phyloP scores from a whole-genome alignment of 75 land plant genomes.

The Pinus taeda region DNA sequence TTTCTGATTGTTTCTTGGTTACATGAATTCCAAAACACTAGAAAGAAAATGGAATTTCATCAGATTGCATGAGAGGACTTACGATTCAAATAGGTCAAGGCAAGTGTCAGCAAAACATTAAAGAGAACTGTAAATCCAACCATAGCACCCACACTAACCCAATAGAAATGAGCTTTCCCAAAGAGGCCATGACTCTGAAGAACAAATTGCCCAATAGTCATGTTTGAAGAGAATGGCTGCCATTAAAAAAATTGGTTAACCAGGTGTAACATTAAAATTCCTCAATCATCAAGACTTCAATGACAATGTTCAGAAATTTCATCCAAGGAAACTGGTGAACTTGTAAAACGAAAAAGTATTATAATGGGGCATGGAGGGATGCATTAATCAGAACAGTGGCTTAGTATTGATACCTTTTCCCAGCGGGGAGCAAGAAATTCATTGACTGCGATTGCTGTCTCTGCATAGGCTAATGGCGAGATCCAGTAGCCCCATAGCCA shows the following conservation, averaged over 20 bases:
- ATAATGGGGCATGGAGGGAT: too few relatives aligned
- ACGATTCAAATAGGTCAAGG: conserved; percentile 60
- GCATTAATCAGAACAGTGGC: not conserved
- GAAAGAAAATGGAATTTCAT: not conserved
- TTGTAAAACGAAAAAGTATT: too few relatives aligned
- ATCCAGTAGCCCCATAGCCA: conserved; percentile 71
- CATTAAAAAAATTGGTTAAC: not conserved
- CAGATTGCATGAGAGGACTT: conserved; percentile 16
- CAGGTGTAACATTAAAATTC: not conserved
- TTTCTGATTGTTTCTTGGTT: not conserved
- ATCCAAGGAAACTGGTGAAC: not conserved
- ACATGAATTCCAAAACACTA: not conserved
- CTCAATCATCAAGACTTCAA: not conserved
- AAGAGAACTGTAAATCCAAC: conserved; percentile 54
- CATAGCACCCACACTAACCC: conserved; percentile 69
- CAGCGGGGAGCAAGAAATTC: conserved; percentile 55
- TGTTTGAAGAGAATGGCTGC: conserved; percentile 32
- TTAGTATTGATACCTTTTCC: conserved; percentile 19
- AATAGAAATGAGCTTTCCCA: conserved; percentile 41
- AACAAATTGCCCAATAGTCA: conserved; percentile 39
- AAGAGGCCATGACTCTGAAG: conserved; percentile 41
- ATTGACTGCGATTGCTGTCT: conserved; percentile 43
- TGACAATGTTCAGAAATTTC: not conserved
- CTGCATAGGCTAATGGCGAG: conserved; percentile 51
- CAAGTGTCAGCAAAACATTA: conserved; percentile 55